Evolutionary conservation across 352 stramenopile species (phyloP), one percentile per base, ranked within the genome.

Genomic region (Halophytophthora polymorphica): DNA sequence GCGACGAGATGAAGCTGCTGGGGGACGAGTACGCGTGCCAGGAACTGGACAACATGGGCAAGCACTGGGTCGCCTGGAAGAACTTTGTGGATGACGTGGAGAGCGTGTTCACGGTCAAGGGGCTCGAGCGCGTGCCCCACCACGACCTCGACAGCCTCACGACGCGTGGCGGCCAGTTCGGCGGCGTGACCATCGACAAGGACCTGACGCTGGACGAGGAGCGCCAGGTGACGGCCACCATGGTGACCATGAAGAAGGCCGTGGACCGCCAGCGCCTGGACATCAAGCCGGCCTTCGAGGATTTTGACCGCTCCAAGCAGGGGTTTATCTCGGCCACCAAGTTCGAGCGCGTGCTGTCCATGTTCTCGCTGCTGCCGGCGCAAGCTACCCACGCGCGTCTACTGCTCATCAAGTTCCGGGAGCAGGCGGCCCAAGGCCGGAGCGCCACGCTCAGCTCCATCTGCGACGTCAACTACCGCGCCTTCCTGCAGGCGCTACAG

Each of bases 401-500:
- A 17, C 31, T 93, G 12, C 33, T 79, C 6, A 77, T 89, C 64
- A 93, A 93, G 44, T 93, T 93, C 44, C 71, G 73, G 19, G 83
- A 93, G 51, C 71, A 83, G 42, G 69, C 51, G 14, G 64, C 64
- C 2, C 77, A 69, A 6, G 69, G 65, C 7, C 68, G 48, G 2
- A 71, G 56, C 6, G 52, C 56, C 14, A 84, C 76, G 11, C 52
- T 90, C 36, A 90, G 73, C 34, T 88, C 77, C 17, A 79, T 88
- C 28, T 87, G 83, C 45, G 83, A 90, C 25, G 83, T 91, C 38
- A 92, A 92, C 57, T 93, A 93, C 50, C 81, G 83, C 23, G 81
- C 83, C 7, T 92, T 89, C 41, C 60, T 93, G 1, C 60, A 87
- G 31, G 77, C 81, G 2, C 63, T 93, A 5, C 67, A 86, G 7